Base-by-base conservation (phyloP, 2,329 filamentous ascomycete species). In the Fusarium camptoceras region DNA sequence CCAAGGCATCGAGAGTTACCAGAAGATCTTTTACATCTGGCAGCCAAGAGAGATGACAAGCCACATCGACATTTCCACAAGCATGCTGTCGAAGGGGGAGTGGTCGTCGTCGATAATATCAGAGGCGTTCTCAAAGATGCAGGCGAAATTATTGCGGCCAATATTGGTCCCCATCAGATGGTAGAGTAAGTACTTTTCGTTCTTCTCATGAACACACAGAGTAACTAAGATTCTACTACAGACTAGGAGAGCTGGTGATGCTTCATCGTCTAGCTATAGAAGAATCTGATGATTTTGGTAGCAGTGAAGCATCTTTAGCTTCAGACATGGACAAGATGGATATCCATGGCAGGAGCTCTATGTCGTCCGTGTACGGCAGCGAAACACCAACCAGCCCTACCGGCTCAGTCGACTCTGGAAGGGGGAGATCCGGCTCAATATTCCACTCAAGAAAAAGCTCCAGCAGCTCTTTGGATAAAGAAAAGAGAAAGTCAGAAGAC, bases 1-100 rank as follows among this genome's bases (percentile, higher is more conserved):
- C 85, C 87, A 6, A 72, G 92, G 56, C 97, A 97, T 94, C 85
- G 91, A 46, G 95, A 98, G 79, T 77, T 98, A 20, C 93, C 95
- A 15, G 87, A 90, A 1, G 93, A 92, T 44, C 83, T 98, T 50
- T 81, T 98, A 15, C 82, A 85, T 9, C 88, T 93, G 75, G 88
- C 88, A 0, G 82, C 84, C 0, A 83, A 82, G 72, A 73, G 77
- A n/a, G 82, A 85, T 34, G 78, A 83, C 24, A 76, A 76, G 22
- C 76, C 80, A 18, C 81, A 84, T 54, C 80, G 86, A 16, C 90
- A 93, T 76, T 89, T 89, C 64, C 91, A 94, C 76, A 92, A 86
- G 73, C 88, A 90, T 66, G 88, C 88, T 0, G 78, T 83, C 4
- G 90, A 92, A 71, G 89, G 89, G 0, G 89, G 88, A 1, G 89